phyloP scores from a whole-genome alignment of 257 asterid genomes.

The Nicotiana noctiflora region DNA sequence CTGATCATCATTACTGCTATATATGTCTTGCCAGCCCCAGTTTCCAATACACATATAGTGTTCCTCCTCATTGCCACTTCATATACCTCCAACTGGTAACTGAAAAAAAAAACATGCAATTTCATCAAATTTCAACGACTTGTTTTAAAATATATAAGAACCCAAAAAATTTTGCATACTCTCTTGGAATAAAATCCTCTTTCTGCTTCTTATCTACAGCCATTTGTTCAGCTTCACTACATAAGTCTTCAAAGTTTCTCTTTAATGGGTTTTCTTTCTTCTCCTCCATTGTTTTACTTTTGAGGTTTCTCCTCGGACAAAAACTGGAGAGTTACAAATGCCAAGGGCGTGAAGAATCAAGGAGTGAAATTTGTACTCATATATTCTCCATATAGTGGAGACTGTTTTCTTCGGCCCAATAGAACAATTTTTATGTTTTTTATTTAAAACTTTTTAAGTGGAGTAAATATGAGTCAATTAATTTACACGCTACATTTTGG shows the following conservation, averaged over 20 bases:
- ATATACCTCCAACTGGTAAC: constrained; percentile 54
- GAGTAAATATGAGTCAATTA: neutral
- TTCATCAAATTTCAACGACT: neutral
- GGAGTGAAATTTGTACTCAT: neutral
- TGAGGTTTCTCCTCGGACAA: neutral
- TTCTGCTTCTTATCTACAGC: constrained; percentile 15
- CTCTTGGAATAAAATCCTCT: constrained; percentile 28
- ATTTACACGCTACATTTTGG: neutral
- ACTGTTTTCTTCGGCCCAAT: neutral
- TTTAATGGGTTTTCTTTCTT: constrained; percentile 27
- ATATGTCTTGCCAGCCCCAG: constrained; percentile 50
- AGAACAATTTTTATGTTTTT: neutral
- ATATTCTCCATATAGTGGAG: neutral
- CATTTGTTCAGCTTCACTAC: constrained; percentile 18
- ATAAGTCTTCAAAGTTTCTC: constrained; percentile 26
- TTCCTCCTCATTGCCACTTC: constrained; percentile 75
- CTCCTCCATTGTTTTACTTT: neutral
- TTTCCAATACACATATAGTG: constrained; percentile 61
- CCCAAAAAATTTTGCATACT: constrained; percentile 26
- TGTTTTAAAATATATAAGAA: neutral
- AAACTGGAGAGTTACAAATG: neutral
- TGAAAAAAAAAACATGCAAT: constrained; percentile 8
- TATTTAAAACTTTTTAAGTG: neutral
- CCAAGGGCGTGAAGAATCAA: constrained; percentile 1
- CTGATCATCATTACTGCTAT: constrained; percentile 64